Percentiles rank a stretch among this genome's conserved stretches.
phyloP scores from a whole-genome alignment of 2,329 filamentous ascomycete species.

The Colletotrichum liaoningense region DNA sequence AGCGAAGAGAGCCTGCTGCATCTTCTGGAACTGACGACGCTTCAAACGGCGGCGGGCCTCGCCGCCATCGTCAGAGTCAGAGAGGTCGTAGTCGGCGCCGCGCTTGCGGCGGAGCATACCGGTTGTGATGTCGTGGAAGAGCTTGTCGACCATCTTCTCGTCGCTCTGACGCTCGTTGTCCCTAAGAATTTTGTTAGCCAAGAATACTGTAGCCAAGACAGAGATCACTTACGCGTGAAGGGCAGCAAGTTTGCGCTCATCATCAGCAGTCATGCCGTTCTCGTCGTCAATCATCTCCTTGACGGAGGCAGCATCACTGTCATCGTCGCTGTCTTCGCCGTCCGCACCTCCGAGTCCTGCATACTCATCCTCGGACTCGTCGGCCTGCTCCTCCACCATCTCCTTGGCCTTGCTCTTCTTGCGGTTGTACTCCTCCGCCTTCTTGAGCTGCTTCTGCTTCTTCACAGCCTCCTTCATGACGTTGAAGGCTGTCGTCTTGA shows the following conservation, averaged over 20 bases:
- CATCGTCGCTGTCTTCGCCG: slow-evolving; percentile 85
- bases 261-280: slow-evolving; percentile 74
- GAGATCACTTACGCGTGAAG: slow-evolving; percentile 82
- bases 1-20: slow-evolving; percentile 87
- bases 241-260: slow-evolving; percentile 85
- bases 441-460: slow-evolving; percentile 63
- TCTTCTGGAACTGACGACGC: slow-evolving; percentile 88
- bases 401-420: slow-evolving; percentile 89
- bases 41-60: slow-evolving; percentile 84
- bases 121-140: slow-evolving; percentile 93
- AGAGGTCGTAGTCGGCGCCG: slow-evolving; percentile 84
- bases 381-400: slow-evolving; percentile 92
- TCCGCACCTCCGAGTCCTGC: slow-evolving; percentile 91
- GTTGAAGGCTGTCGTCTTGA: slow-evolving; percentile 69
- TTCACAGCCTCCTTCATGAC: slow-evolving; percentile 76
- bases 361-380: slow-evolving; percentile 98
- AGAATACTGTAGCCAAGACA: not conserved
- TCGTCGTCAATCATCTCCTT: slow-evolving; percentile 93
- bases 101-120: slow-evolving; percentile 88
- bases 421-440: slow-evolving; percentile 75
- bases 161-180: slow-evolving; percentile 84
- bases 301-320: slow-evolving; percentile 77
- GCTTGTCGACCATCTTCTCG: slow-evolving; percentile 88
- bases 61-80: slow-evolving; percentile 90
- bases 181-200: slow-evolving; percentile 53